Percentiles rank a stretch among this genome's conserved stretches.
phyloP scores from a whole-genome alignment of 1,284 basidiomycete species.

The Trichosporon coremiiforme region DNA sequence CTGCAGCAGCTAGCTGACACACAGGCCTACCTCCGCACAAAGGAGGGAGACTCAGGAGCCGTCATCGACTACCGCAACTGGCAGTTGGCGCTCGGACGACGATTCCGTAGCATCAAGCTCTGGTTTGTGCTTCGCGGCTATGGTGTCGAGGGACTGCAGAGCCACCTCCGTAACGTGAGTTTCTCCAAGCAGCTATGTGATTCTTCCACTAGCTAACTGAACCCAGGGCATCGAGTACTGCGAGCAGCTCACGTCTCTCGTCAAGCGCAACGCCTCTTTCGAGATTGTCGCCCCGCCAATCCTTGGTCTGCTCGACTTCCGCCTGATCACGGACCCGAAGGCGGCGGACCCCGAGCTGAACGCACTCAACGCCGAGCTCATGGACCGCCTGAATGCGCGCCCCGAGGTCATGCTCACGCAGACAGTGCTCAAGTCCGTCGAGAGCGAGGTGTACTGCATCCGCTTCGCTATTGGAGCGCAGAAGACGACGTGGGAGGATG shows the following conservation, averaged over 20 bases:
- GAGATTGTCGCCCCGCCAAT: constrained; percentile 66
- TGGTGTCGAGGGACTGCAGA: constrained; percentile 75
- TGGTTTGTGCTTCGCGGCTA: constrained; percentile 89
- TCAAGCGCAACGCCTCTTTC: constrained; percentile 62
- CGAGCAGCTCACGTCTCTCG: constrained; percentile 63
- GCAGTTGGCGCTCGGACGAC: constrained; percentile 83
- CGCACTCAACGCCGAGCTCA: constrained; percentile 67
- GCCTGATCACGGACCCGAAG: constrained; percentile 59
- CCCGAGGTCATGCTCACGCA: constrained; percentile 74
- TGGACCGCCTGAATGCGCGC: constrained; percentile 63
- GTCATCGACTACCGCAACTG: constrained; percentile 94
- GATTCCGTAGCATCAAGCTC: constrained; percentile 86
- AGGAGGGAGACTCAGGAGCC: constrained; percentile 61
- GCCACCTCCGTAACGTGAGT: constrained; percentile 68
- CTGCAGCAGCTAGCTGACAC: too few species aligned
- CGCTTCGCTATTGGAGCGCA: constrained; percentile 73
- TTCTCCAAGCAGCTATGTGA: too few species aligned
- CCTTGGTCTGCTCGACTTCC: constrained; percentile 74
- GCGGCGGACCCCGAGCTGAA: constrained; percentile 60
- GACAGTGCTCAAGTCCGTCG: constrained; percentile 62
- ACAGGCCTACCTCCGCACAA: constrained; percentile 62
- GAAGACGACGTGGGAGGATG: constrained; percentile 68
- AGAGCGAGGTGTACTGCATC: constrained; percentile 69
- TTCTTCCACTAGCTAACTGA: background rate
- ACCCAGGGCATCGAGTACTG: constrained; percentile 67